phyloP scores from a whole-genome alignment of 2,329 filamentous ascomycete genomes.

The Ophiosphaerella herpotricha region DNA sequence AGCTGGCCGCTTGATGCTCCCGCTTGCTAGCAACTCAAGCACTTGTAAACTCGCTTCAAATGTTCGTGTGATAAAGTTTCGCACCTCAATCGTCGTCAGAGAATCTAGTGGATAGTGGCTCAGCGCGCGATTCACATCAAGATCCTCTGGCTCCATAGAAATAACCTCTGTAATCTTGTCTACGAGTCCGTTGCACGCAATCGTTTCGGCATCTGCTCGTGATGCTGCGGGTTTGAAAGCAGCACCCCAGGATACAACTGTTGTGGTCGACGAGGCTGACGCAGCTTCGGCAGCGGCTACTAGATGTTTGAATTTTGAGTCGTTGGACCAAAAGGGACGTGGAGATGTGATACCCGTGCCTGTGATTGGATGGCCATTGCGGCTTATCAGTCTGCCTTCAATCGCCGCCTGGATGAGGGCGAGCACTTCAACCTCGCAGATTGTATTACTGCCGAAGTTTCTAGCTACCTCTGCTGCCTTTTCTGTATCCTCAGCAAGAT shows the following conservation, averaged over 20 bases:
- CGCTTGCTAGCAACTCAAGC: conserved; percentile 58
- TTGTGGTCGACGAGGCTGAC: conserved; percentile 11
- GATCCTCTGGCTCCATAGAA: conserved; percentile 27
- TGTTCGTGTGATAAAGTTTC: conserved; percentile 37
- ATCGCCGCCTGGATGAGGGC: conserved; percentile 26
- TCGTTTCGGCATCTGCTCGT: conserved; percentile 24
- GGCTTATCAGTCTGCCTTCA: conserved; percentile 23
- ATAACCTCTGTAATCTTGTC: conserved; percentile 35
- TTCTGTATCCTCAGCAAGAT: conserved; percentile 28
- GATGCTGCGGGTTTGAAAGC: conserved; percentile 28
- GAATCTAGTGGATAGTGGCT: conserved; percentile 32
- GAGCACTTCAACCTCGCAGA: conserved; percentile 33
- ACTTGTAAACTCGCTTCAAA: conserved; percentile 60
- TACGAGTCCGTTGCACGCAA: conserved; percentile 25
- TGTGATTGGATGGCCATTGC: conserved; percentile 33
- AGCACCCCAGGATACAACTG: conserved; percentile 26
- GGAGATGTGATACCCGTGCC: conserved; percentile 30
- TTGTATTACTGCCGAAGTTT: conserved; percentile 30
- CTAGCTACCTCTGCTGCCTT: conserved; percentile 27
- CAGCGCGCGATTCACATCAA: conserved; percentile 27
- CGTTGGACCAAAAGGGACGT: conserved; percentile 33
- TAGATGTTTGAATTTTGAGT: conserved; percentile 32
- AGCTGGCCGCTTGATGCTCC: background rate
- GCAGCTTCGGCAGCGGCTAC: conserved; percentile 25
- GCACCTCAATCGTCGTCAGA: conserved; percentile 35